Conservation (phyloP, 805 yeast species). For the Kodamaea restingae region DNA sequence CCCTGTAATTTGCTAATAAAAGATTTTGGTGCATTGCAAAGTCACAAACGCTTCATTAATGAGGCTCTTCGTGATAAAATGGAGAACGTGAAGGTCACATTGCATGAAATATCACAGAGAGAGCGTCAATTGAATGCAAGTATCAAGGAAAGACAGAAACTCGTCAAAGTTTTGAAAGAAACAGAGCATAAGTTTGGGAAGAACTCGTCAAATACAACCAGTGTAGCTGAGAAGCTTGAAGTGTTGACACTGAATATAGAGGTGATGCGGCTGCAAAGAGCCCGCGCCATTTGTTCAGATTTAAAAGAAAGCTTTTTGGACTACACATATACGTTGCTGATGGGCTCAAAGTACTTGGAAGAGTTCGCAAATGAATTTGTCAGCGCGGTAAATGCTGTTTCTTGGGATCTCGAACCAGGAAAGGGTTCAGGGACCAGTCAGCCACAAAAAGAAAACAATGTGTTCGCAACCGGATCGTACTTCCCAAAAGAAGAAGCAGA, state of each 20-base stretch:
- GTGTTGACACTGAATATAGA: constrained; percentile 48
- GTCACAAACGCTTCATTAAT: constrained; percentile 32
- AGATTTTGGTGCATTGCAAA: constrained; percentile 38
- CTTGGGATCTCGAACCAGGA: constrained; percentile 9
- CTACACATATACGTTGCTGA: constrained; percentile 33
- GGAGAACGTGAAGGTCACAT: constrained; percentile 40
- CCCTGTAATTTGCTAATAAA: constrained; percentile 37
- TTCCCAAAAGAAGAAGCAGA: neutral
- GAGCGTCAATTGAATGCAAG: constrained; percentile 46
- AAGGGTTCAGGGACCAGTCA: neutral
- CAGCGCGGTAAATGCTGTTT: constrained; percentile 3
- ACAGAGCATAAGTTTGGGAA: constrained; percentile 43
- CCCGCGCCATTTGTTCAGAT: constrained; percentile 42
- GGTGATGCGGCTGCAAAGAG: constrained; percentile 49
- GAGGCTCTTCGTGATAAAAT: constrained; percentile 40
- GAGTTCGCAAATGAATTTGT: constrained; percentile 5
- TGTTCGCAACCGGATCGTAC: constrained; percentile 2
- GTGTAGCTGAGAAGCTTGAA: constrained; percentile 49
- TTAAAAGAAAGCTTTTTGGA: constrained; percentile 45
- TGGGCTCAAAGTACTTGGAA: constrained; percentile 17
- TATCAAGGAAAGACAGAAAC: constrained; percentile 31
- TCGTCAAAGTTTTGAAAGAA: constrained; percentile 35
- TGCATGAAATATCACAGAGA: constrained; percentile 45
- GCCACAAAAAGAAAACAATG: constrained; percentile 1
- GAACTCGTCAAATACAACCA: constrained; percentile 38